Percentiles rank a stretch among this genome's conserved stretches.
Conservation (phyloP, 108 stramenopile genomes). For the Nannochloropsis oceanica region DNA sequence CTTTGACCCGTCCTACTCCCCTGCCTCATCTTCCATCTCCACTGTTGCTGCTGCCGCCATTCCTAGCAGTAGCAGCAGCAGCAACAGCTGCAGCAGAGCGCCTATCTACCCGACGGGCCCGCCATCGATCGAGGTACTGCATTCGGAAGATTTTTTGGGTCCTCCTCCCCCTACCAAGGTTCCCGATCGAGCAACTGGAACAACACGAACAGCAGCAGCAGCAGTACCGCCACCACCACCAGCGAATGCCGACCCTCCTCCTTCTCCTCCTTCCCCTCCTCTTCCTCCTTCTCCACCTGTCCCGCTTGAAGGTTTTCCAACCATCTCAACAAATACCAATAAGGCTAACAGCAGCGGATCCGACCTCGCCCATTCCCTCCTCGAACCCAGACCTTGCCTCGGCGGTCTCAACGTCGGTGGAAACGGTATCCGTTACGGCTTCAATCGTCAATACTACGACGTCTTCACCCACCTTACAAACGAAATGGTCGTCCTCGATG, state of each 20-base stretch:
- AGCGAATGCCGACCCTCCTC: not conserved
- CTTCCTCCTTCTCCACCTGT: too few relatives aligned
- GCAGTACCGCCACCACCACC: not conserved
- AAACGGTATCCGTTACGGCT: constrained; percentile 45
- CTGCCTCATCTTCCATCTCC: not conserved
- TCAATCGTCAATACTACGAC: constrained; percentile 45
- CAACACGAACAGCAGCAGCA: too few relatives aligned
- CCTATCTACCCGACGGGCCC: not conserved
- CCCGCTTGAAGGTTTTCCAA: too few relatives aligned
- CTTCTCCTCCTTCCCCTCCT: not conserved
- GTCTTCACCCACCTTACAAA: constrained; percentile 60
- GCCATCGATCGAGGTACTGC: not conserved
- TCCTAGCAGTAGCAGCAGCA: too few relatives aligned
- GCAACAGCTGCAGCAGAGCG: not conserved
- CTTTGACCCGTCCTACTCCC: not conserved
- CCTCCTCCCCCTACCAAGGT: too few relatives aligned
- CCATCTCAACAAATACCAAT: too few relatives aligned
- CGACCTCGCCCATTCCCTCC: too few relatives aligned
- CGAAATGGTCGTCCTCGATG: constrained; percentile 55
- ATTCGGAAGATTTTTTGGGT: not conserved
- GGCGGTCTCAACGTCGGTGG: too few relatives aligned
- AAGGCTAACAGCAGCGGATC: too few relatives aligned
- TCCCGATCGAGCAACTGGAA: too few relatives aligned
- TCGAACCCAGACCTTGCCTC: too few relatives aligned
- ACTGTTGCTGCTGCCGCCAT: not conserved